Base-by-base conservation (phyloP, 805 yeast species). In the Yarrowia sp. region DNA sequence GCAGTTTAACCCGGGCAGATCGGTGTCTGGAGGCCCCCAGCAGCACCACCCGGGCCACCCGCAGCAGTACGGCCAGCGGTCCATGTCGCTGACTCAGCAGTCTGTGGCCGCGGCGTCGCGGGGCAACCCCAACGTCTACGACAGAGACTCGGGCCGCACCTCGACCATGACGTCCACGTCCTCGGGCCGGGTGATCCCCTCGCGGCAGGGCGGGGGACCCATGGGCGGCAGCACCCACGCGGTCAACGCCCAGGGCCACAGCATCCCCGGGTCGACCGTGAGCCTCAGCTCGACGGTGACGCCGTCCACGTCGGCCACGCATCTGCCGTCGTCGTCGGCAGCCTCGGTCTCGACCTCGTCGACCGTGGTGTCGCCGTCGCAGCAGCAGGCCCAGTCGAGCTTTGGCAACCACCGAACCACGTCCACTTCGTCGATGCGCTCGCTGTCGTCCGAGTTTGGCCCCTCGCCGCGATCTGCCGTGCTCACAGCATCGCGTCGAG, bases 401-500 rank as follows among this genome's bases (percentile, higher is more conserved):
- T 55, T 29, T n/a, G 61, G 61, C 8, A 55, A 55, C 47, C 61
- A 55, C 29, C 27, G 61, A 29, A 55, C 61, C 1, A 39, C 61
- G 8, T 55, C 61, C 5, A 55, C 61, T 14, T 38, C 61, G 36
- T 55, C 61, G 13, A 39, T 39, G 47, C 46, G 61, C 10, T 27
- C 38, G 6, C 18, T 55, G 21, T 55, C 61, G 6, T 55, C 61
- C 4, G 61, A 55, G 14, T 38, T 38, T 29, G 61, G 61, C 14
- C 47, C 61, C 14, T 55, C 38, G n/a, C 68, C 68, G 6, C 65
- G 70, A 24, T 71, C 75, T 6, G 78, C 88, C 0, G 72, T 82
- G 36, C 77, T 81, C 13, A 74, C 84, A 0, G 74, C 85, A 1
- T 68, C 80, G 14, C 72, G 80, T 12, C 76, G 76, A 61, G 79